These are phyloP conservation scores for Ormosia semicastrata DNA, from an alignment of 306 rosid species.

Conservation along the genomic window DNA sequence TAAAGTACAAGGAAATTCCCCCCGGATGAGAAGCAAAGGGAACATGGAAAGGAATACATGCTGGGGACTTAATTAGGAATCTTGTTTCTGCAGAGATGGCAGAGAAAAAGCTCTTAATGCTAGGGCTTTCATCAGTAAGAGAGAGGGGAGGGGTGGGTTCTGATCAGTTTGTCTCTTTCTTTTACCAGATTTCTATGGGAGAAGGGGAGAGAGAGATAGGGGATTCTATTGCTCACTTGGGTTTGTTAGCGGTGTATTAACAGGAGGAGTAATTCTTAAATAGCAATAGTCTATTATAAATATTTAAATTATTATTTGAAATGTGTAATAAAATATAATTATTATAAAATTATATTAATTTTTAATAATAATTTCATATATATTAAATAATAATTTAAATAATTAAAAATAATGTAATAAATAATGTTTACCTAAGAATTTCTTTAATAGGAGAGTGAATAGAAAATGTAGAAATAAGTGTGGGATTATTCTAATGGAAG, in stretches of 20 bases:
- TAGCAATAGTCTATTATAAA: no score
- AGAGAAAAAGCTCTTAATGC: slow-evolving; percentile 56
- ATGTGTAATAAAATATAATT: no score
- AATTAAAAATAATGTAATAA: no score
- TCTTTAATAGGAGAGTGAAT: slow-evolving; percentile 41
- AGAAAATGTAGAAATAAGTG: slow-evolving; percentile 38
- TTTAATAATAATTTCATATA: no score
- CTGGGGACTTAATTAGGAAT: slow-evolving; percentile 81
- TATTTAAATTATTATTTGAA: no score
- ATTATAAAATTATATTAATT: no score
- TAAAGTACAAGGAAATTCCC: slow-evolving; percentile 51
- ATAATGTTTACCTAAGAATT: no score
- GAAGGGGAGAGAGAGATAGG: background rate
- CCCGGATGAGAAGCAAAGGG: slow-evolving; percentile 72
- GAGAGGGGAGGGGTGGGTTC: slow-evolving; percentile 30
- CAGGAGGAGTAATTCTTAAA: no score
- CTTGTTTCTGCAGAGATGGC: slow-evolving; percentile 59
- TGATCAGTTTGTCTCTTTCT: slow-evolving; percentile 49
- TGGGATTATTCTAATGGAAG: slow-evolving; percentile 76
- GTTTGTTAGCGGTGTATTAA: slow-evolving; percentile 43
- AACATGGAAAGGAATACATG: slow-evolving; percentile 63
- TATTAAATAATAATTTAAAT: no score
- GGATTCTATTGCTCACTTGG: slow-evolving; percentile 25
- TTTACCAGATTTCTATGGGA: slow-evolving; percentile 30
- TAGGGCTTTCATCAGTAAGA: slow-evolving; percentile 37